Base-by-base conservation (phyloP, 2,329 filamentous ascomycete species). In the Cladosporium sp. region DNA sequence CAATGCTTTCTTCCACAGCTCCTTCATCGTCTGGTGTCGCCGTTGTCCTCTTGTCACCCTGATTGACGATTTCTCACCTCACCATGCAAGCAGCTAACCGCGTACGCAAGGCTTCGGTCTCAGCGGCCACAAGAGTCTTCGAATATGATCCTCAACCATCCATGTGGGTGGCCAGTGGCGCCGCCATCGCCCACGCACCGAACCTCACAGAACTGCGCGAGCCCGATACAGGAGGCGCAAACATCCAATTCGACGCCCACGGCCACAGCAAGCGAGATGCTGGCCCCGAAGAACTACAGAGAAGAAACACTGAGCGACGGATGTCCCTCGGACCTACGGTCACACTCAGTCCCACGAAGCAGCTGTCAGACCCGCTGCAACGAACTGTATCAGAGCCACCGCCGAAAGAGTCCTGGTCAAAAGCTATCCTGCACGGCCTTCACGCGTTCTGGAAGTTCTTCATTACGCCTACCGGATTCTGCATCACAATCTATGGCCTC, bases 401-500 rank as follows among this genome's bases (percentile, higher is more conserved):
- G 2, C 78, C 79, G 1, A 79, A 80, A 63, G 70, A 81, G 5
- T 79, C 86, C 0, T 86, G 85, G 80, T 83, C 80, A 43, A 84
- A 87, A 65, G 85, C 88, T 1, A 85, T 86, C 1, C 79, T 76
- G 21, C 85, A 88, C 63, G 86, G 84, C 2, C 73, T 88, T 16
- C 79, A 83, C 25, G 84, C 86, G 0, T 91, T 91, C 73, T 89
- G 87, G 87, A 84, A 86, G 59, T 96, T 92, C 80, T 86, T 90
- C 71, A 80, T 86, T 39, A 96, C 91, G 0, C 90, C 90, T 0
- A 77, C 91, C 63, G 92, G 92, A 3, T 92, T 95, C 74, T 80
- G 91, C 63, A 86, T 95, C 49, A 90, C 88, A 2, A 76, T 96
- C 6, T 96, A 96, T 77, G 88, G 89, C 14, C 84, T 95, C 65